Evolutionary conservation across 2,329 filamentous ascomycete species (phyloP).

Genomic region (Alternaria gaisen): DNA sequence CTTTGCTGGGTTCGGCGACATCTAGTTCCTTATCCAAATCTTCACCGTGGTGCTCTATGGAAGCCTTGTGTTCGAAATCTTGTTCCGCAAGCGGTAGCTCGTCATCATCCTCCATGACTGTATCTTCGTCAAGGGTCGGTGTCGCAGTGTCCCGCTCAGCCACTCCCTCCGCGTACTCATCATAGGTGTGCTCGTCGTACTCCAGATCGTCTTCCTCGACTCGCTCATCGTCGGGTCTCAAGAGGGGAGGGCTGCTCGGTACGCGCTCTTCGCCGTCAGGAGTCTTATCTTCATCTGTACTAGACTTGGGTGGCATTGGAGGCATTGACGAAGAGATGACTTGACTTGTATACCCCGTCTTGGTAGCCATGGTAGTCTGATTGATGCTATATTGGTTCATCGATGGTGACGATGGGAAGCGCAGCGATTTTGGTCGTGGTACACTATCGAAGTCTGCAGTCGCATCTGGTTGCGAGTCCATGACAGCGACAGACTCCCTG

Average conservation of each 20-base stretch:
- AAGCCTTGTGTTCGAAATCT: constrained; percentile 20
- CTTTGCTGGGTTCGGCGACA: constrained; percentile 18
- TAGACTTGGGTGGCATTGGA: constrained; percentile 39
- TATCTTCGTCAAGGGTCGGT: constrained; percentile 23
- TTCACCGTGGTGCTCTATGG: not conserved
- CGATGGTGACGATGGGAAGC: constrained; percentile 51
- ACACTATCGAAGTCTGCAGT: constrained; percentile 36
- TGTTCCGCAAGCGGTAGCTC: constrained; percentile 33
- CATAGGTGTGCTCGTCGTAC: constrained; percentile 38
- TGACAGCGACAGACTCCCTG: constrained; percentile 53
- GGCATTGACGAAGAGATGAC: constrained; percentile 44
- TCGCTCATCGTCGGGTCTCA: constrained; percentile 26
- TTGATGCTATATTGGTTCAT: constrained; percentile 48
- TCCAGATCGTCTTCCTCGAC: constrained; percentile 36
- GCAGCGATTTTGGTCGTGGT: constrained; percentile 36
- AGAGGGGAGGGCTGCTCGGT: constrained; percentile 49
- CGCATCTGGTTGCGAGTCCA: constrained; percentile 56
- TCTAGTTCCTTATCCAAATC: constrained; percentile 18
- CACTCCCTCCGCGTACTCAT: constrained; percentile 25
- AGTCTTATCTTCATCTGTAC: constrained; percentile 22
- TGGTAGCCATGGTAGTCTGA: constrained; percentile 44
- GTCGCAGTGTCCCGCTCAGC: constrained; percentile 15
- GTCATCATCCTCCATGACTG: constrained; percentile 30
- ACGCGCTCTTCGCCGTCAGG: constrained; percentile 41
- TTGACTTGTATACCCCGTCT: constrained; percentile 44